Evolutionary conservation across 164 flowering plant species (phyloP).

Genomic region (Paratinospora sagittata): DNA sequence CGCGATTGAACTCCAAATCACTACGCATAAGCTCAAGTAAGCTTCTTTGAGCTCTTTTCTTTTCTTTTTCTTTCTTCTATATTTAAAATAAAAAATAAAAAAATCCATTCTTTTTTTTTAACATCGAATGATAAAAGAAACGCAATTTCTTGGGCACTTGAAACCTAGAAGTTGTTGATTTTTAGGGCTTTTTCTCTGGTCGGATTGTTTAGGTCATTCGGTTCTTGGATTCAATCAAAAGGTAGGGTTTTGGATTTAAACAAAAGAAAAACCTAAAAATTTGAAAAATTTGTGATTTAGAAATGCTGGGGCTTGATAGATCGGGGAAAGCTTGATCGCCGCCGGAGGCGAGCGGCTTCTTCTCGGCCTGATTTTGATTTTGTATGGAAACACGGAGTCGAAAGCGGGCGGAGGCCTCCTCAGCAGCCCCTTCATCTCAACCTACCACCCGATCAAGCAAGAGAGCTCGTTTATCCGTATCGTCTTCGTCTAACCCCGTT

Average conservation of each 20-base stretch:
- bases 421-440: conserved; percentile 78
- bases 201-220: neutral
- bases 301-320: conserved; percentile 25
- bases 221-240: conserved; percentile 5
- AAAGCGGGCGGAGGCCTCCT: conserved; percentile 99
- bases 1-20: neutral
- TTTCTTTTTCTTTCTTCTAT: neutral
- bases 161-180: neutral
- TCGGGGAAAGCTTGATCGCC: conserved; percentile 54
- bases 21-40: neutral
- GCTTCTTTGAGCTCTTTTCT: neutral
- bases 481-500: conserved; percentile 22
- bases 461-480: conserved; percentile 47
- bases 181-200: neutral
- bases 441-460: conserved; percentile 63
- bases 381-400: conserved; percentile 99
- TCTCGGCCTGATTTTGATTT: conserved; percentile 30
- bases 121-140: no score
- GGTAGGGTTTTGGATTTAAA: conserved; percentile 2
- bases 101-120: no score
- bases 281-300: conserved; percentile 6
- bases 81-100: no score
- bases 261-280: neutral
- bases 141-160: neutral
- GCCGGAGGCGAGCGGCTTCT: conserved; percentile 30